Evolutionary conservation across 176 grass and related monocot genomes (phyloP).

Genomic region (Lolium perenne): DNA sequence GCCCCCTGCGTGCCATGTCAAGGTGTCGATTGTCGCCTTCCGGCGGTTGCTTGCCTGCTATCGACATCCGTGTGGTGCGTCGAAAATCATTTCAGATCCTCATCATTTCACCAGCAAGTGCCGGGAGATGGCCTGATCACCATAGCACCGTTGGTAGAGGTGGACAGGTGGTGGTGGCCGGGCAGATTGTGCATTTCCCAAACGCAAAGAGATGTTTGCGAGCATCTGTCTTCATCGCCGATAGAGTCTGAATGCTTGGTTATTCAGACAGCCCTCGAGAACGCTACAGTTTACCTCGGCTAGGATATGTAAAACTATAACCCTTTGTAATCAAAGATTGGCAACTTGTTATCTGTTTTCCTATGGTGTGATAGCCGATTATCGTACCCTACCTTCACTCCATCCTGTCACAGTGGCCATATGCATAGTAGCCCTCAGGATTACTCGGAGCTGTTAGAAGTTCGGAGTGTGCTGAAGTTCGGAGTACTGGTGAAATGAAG

Average conservation of each 20-base stretch:
- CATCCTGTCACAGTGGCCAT: neutral
- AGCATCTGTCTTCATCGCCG: neutral
- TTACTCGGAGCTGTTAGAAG: neutral
- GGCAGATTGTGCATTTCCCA: no score
- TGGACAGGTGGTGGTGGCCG: neutral
- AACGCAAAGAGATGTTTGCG: neutral
- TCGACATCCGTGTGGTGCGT: neutral
- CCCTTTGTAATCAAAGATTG: neutral
- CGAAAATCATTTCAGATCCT: neutral
- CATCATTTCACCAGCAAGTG: neutral
- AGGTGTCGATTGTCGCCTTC: neutral
- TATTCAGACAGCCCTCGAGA: neutral
- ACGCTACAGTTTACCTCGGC: neutral
- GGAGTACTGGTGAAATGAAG: neutral
- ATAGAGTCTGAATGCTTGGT: neutral
- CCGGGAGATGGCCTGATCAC: neutral
- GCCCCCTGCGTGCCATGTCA: neutral
- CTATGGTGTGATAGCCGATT: neutral
- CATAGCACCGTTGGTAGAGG: neutral
- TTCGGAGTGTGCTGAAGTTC: neutral
- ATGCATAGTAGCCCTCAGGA: neutral
- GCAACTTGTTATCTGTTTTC: neutral
- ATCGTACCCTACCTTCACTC: neutral
- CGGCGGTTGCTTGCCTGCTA: neutral
- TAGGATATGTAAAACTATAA: neutral